These are phyloP conservation scores for Rhizopus microsporus DNA, from an alignment of 371 early-diverging fungal genomes.

Conservation along the genomic window DNA sequence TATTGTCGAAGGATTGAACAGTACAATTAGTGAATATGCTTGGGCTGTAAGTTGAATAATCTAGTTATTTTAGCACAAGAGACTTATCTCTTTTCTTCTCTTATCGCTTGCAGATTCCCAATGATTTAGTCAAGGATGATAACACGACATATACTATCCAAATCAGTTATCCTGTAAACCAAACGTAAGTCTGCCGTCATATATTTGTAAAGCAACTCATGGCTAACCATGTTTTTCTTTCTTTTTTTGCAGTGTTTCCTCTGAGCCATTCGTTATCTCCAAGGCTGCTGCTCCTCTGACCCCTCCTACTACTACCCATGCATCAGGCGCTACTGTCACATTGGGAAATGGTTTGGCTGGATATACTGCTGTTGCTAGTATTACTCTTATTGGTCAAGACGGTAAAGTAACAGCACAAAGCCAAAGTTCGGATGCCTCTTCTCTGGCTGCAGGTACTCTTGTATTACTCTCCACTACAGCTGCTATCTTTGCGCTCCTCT, in stretches of 20 bases:
- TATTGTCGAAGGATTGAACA: not conserved
- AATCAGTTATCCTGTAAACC: not conserved
- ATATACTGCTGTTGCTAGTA: conserved; percentile 1
- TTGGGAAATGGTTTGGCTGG: not conserved
- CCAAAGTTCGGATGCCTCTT: too few relatives aligned
- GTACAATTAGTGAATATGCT: not conserved
- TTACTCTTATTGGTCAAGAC: not conserved
- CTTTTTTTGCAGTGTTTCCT: not conserved
- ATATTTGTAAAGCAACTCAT: too few relatives aligned
- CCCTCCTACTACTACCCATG: not conserved
- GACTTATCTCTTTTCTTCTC: too few relatives aligned
- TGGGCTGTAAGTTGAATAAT: not conserved
- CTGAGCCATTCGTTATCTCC: not conserved
- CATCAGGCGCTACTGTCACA: not conserved
- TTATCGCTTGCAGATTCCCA: not conserved
- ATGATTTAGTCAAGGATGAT: not conserved
- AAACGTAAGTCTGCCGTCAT: not conserved
- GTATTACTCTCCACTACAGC: too few relatives aligned
- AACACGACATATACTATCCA: not conserved
- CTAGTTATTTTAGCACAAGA: too few relatives aligned
- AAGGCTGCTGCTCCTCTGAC: too few relatives aligned
- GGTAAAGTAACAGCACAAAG: not conserved
- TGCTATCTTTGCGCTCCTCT: too few relatives aligned
- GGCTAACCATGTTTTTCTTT: not conserved
- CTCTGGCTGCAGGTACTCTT: too few relatives aligned